Evolutionary conservation across 1,139 yeast species (phyloP).

Genomic region (Taiozyma sp.): DNA sequence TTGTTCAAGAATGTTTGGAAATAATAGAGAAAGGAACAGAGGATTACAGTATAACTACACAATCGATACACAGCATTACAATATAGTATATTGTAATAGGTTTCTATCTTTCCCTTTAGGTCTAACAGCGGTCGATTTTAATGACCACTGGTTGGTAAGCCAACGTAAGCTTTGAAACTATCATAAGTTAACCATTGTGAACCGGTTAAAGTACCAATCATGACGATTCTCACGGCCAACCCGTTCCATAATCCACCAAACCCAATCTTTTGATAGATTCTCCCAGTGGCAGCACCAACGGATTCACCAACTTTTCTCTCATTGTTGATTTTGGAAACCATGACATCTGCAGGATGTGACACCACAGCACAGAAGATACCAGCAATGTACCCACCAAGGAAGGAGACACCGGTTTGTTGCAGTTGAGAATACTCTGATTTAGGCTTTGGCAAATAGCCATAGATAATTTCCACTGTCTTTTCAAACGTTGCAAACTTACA

Average conservation of each 20-base stretch:
- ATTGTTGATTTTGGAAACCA: constrained; percentile 88
- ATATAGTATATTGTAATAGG: no score
- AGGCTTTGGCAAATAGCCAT: constrained; percentile 45
- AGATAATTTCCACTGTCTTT: constrained; percentile 74
- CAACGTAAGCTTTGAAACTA: constrained; percentile 85
- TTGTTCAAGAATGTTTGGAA: constrained; percentile 66
- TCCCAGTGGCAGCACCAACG: constrained; percentile 57
- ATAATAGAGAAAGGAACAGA: constrained; percentile 1
- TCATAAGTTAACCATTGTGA: constrained; percentile 96
- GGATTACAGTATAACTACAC: not conserved
- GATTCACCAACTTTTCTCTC: constrained; percentile 67
- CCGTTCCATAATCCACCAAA: constrained; percentile 94
- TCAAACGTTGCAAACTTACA: constrained; percentile 93
- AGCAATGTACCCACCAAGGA: constrained; percentile 92
- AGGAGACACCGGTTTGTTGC: constrained; percentile 90
- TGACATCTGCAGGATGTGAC: constrained; percentile 96
- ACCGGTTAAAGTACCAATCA: constrained; percentile 96
- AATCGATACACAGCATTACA: not conserved
- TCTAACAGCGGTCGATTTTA: constrained; percentile 13
- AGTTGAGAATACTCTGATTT: constrained; percentile 50
- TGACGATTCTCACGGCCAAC: constrained; percentile 85
- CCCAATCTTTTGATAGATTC: constrained; percentile 80
- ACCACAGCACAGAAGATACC: constrained; percentile 94
- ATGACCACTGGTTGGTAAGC: constrained; percentile 85
- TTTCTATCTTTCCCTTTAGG: no score